phyloP scores from a whole-genome alignment of 345 rosid species.

The Eucalyptus albens region DNA sequence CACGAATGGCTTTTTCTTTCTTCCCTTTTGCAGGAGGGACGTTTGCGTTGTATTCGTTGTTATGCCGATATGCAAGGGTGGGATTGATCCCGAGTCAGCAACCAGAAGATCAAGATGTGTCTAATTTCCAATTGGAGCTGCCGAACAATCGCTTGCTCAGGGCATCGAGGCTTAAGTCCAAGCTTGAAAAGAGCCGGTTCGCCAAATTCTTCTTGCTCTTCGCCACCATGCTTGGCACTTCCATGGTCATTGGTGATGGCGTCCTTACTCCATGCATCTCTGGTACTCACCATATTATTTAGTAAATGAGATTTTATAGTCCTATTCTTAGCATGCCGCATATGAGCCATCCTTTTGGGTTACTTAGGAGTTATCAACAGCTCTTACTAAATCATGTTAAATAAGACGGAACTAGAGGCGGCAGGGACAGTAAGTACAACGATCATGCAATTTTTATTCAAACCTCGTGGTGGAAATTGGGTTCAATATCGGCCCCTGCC shows the following conservation, averaged over 20 bases:
- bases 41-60: constrained; percentile 36
- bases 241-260: constrained; percentile 61
- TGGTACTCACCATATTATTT: not conserved
- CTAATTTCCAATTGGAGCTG: constrained; percentile 14
- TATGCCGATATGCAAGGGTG: constrained; percentile 35
- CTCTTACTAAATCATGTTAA: not conserved
- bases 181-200: constrained; percentile 12
- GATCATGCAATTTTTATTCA: not conserved
- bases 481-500: not conserved
- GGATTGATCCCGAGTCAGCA: constrained; percentile 37
- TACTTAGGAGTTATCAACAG: not conserved
- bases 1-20: not conserved
- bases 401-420: not conserved
- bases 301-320: not conserved
- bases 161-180: constrained; percentile 15
- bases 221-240: constrained; percentile 37
- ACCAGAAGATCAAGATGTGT: constrained; percentile 19
- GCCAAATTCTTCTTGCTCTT: constrained; percentile 23
- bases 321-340: not conserved
- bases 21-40: constrained; percentile 21
- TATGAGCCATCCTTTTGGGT: not conserved
- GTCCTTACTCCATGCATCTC: constrained; percentile 51
- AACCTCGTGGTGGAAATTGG: not conserved
- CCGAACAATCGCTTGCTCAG: constrained; percentile 6
- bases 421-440: not conserved